Base-by-base conservation (phyloP, 2,329 filamentous ascomycete species). In the Byssochlamys sp. region DNA sequence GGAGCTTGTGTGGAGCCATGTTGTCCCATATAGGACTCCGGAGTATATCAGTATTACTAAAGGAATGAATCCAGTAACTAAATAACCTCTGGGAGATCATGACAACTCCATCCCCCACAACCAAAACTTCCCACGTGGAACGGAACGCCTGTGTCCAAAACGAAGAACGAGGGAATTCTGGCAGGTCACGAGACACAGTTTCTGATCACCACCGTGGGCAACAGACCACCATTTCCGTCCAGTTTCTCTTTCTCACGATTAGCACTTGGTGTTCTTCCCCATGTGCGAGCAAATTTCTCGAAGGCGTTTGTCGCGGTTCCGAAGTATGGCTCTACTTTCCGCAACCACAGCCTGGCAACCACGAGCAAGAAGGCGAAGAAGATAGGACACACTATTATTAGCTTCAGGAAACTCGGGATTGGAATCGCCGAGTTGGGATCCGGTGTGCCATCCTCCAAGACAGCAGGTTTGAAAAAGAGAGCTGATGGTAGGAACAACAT, bases 311-410 rank as follows among this genome's bases (percentile, higher is more conserved):
- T 69, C 6, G 64, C 62, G n/a, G 58, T 59, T 25, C 63, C 71
- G 59, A 72, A 82, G 64, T 75, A 77, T 0, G 80, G 80, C 64
- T 84, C 81, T 19, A 84, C 76, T 52, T 80, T 78, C 4, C 70
- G 74, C 11, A 78, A 81, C 81, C 81, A 84, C 0, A 78, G 63
- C 63, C 78, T 73, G 2, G 78, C 78, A 11, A 70, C 63, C 7
- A 68, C 72, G 57, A 81, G 80, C 52, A 79, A 68, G 26, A 81
- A 69, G 0, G 74, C 73, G 45, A 81, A 73, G 74, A 77, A 81
- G 55, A 79, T 67, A 0, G 74, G 67, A 24, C 80, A 59, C 52
- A 71, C 69, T 6, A 77, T 63, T 28, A 72, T 61, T 52, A 81
- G 67, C 55, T 72, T 68, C 62, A 68, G 58, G 54, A 65, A 59